Evolutionary conservation across 129 eudicot genomes (phyloP), one percentile per base, ranked within the genome.

Genomic region (Centaurea solstitialis): DNA sequence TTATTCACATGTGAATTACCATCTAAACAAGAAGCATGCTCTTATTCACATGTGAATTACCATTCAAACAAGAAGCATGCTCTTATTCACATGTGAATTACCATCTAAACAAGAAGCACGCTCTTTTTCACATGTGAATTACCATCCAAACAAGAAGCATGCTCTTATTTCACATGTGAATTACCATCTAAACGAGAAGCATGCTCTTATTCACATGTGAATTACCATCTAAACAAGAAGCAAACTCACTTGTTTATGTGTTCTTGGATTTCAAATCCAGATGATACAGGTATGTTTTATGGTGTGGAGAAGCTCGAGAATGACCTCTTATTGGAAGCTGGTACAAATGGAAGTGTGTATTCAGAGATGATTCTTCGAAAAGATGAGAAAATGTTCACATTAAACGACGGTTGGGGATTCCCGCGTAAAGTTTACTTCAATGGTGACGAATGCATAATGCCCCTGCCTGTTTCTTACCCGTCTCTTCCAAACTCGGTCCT

Each of bases 271-370:
- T 75, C 21, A 81, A 72, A 78, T 81, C 87, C 90, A 89, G 90
- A 89, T 86, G 92, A 86, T 77, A 81, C 82, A 4, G 90, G 86
- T 9, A 80, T 86, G 90, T 89, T 89, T 76, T 89, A 86, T 67
- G 92, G 90, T n/a, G 47, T 70, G 4, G 70, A 68, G 47, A 78
- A 74, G 72, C 68, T 80, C 38, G 64, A 80, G 18, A 89, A 89
- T 23, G 88, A 86, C 24, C 62, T 53, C 45, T 50, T 86, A 21
- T 65, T 75, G 3, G 79, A 86, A 26, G 92, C 88, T 22, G 88
- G 91, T 24, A 47, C 65, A 53, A 70, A 72, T 5, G 91, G 87
- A 64, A 86, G 82, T 59, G 90, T 89, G 37, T 72, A 86, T 17
- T 80, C 85, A 6, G 87, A 89, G 41, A 71, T 89, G 76, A 81